Conservation (phyloP, 768 basidiomycete species). For the Dendrothele bispora region DNA sequence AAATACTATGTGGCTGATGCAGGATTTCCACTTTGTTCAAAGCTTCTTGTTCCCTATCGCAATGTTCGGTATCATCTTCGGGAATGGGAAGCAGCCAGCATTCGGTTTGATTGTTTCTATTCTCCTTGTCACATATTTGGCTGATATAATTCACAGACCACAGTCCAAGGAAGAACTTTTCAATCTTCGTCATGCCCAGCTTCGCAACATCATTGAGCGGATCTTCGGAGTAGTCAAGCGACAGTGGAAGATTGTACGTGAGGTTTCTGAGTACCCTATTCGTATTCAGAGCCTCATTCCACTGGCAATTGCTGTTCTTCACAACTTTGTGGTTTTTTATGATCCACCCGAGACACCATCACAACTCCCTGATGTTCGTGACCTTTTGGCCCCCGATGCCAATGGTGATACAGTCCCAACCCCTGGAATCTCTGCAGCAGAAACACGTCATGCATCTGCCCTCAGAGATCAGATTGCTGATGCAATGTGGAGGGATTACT, state of each 20-base stretch:
- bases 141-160: slow-evolving; percentile 13
- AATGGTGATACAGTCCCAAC: too few species aligned
- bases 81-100: slow-evolving; percentile 18
- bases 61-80: slow-evolving; percentile 23
- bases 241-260: slow-evolving; percentile 14
- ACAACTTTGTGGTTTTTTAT: slow-evolving; percentile 23
- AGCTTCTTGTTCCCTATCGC: slow-evolving; percentile 25
- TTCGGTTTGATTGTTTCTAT: not conserved
- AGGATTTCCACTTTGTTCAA: slow-evolving; percentile 21
- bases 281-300: slow-evolving; percentile 19
- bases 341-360: slow-evolving; percentile 18
- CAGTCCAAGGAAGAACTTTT: slow-evolving; percentile 16
- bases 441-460: too few species aligned
- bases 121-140: not conserved
- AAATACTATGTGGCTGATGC: slow-evolving; percentile 22
- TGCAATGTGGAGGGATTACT: too few species aligned
- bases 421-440: too few species aligned
- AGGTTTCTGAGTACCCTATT: slow-evolving; percentile 16
- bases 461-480: too few species aligned
- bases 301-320: slow-evolving; percentile 19
- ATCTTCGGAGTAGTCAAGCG: slow-evolving; percentile 25
- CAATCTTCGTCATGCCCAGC: slow-evolving; percentile 17
- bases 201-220: slow-evolving; percentile 18
- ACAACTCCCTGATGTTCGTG: too few species aligned
- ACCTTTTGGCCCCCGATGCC: too few species aligned